Percentiles rank a stretch among this genome's conserved stretches.
Evolutionary conservation across 2,329 filamentous ascomycete genomes (phyloP).

Genomic region (Dothistroma pini): DNA sequence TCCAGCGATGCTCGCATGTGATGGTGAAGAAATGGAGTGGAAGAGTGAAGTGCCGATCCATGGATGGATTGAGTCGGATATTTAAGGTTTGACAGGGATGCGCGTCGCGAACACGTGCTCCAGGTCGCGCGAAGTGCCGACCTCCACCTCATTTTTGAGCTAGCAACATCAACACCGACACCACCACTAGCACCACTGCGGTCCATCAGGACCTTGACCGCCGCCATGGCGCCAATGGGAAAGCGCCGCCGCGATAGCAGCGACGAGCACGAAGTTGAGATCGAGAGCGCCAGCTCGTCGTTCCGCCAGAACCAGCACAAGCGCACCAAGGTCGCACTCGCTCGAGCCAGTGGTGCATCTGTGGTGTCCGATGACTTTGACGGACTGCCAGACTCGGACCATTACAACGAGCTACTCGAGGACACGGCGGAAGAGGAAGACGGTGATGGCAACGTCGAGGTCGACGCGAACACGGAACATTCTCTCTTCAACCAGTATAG

Average conservation of each 20-base stretch:
- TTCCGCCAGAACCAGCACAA: slow-evolving; percentile 28
- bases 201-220: slow-evolving; percentile 20
- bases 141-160: neutral
- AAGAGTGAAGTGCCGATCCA: neutral
- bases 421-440: slow-evolving; percentile 8
- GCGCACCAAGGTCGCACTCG: slow-evolving; percentile 30
- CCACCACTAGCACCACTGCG: slow-evolving; percentile 15
- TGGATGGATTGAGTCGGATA: neutral
- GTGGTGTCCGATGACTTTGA: slow-evolving; percentile 31
- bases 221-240: slow-evolving; percentile 19
- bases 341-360: slow-evolving; percentile 27
- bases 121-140: neutral
- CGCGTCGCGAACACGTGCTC: neutral
- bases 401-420: slow-evolving; percentile 8
- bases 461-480: slow-evolving; percentile 6
- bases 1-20: neutral
- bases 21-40: neutral
- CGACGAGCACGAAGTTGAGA: slow-evolving; percentile 22
- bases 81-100: neutral
- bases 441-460: neutral
- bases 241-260: slow-evolving; percentile 21
- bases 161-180: slow-evolving; percentile 7
- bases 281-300: slow-evolving; percentile 30
- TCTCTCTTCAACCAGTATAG: slow-evolving; percentile 1
- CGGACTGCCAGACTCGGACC: slow-evolving; percentile 1